Evolutionary conservation across 257 asterid genomes (phyloP), one percentile per base, ranked within the genome.

Genomic region (Solanum sparsipilum): DNA sequence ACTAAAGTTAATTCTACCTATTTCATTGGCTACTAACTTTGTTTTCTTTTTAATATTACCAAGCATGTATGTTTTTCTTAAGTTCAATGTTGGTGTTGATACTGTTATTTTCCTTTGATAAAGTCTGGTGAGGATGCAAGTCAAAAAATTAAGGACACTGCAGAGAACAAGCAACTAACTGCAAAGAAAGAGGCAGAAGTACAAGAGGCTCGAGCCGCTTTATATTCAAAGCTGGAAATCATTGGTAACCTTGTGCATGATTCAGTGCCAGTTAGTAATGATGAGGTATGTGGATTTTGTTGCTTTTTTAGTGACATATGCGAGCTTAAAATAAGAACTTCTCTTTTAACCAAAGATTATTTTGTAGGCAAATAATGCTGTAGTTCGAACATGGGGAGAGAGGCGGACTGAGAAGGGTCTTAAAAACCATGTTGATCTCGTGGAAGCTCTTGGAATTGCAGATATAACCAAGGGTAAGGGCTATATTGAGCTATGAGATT

Each of bases 231-330:
- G 90, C 84, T 95, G 87, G 92, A 88, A 71, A 56, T 41, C 65
- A 95, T 97, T 91, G 99, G 99, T 86, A 97, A 96, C 84, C 95
- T 97, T 68, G 99, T 97, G 75, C 99, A 97, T 86, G 99, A 97
- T 90, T 93, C 99, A 58, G 99, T 97, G 41, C 99, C 99, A 16
- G 88, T 96, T 48, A 89, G 91, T 91, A 88, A 94, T 9, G 92
- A 96, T 90, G 99, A 97, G 98, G 99, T 95, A 74, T 38, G 89
- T 84, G 34, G 31, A 44, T 6, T 58, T 75, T 29, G 21, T 27
- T 63, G 87, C 78, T 84, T 52, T 63, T 83, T 83, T 71, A 85
- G 27, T 84, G 21, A 8, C 32, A 31, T 16, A n/a, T 1, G 9
- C n/a, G 23, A 86, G 13, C 35, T 76, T 48, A n/a, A n/a, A 34